Evolutionary conservation across 169 alveolate genomes (phyloP).

Genomic region (Eimeria necatrix): DNA sequence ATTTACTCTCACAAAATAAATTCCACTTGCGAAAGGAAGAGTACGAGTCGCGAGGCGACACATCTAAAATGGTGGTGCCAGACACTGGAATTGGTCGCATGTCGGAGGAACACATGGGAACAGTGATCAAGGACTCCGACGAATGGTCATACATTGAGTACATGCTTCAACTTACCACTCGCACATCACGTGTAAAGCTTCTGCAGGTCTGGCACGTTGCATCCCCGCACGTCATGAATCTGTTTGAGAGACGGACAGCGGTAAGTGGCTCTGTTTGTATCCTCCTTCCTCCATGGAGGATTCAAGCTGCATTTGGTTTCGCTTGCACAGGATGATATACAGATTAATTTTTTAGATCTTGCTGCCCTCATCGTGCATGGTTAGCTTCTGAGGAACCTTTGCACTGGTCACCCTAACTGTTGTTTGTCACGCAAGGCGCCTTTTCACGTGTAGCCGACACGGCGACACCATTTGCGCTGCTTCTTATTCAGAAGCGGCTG

Average conservation of each 20-base stretch:
- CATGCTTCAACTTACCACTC: conserved; percentile 73
- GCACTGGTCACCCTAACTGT: background rate
- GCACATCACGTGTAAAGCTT: conserved; percentile 82
- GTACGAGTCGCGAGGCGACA: background rate
- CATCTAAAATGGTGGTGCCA: conserved; percentile 21
- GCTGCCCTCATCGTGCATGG: too few relatives aligned
- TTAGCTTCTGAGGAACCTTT: too few relatives aligned
- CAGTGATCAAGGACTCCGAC: conserved; percentile 74
- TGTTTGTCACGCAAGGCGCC: background rate
- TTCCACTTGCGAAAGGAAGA: background rate
- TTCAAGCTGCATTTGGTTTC: background rate
- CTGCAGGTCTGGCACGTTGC: conserved; percentile 82
- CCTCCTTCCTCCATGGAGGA: background rate
- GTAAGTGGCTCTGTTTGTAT: conserved; percentile 16
- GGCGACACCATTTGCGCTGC: background rate
- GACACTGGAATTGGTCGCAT: conserved; percentile 49
- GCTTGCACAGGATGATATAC: too few relatives aligned
- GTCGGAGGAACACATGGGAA: conserved; percentile 70
- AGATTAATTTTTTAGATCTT: too few relatives aligned
- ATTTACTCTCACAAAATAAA: background rate
- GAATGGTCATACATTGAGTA: conserved; percentile 80
- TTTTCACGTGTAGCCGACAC: background rate
- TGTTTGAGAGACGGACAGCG: conserved; percentile 73
- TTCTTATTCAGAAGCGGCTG: conserved; percentile 83
- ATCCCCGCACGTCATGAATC: conserved; percentile 67